Base-by-base conservation (phyloP, 352 stramenopile genomes). In the Peronospora tabacina region DNA sequence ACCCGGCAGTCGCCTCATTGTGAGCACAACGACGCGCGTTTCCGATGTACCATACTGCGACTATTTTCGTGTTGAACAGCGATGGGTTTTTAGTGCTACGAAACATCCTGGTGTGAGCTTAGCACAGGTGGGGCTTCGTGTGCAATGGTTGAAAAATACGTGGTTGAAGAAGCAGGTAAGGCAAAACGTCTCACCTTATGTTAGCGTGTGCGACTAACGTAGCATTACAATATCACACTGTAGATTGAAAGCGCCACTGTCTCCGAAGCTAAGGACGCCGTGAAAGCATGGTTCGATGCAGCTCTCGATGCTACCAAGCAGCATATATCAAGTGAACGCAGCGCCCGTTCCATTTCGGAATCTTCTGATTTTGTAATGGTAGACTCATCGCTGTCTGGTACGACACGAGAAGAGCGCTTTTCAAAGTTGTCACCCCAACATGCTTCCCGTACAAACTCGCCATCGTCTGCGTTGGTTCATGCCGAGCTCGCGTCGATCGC, bases 121-220 rank as follows among this genome's bases (percentile, higher is more conserved):
- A 28, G 34, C 67, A 11, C 75, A 88, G 52, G 77, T 87, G 7
- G 82, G 82, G 7, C 67, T 90, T 38, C 76, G 71, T 8, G 56
- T 94, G 7, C 63, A 86, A 12, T 94, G 78, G 75, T 48, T 71
- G 17, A 94, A 94, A 49, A 90, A 63, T 63, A 94, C 82, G 28
- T 91, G 82, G 78, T 58, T 94, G 15, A 94, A 90, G 68, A 89
- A 89, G 22, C 82, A 93, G 72, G 80, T 90, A 61, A 17, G 37
- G 7, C 12, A 28, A 17, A 4, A 24, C 11, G 3, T 26, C n/a
- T 22, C 2, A 10, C n/a, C 5, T 47, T 36, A 17, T 11, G 6
- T 17, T 3, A n/a, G 1, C 16, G 12, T 19, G 6, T 36, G 32
- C 37, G n/a, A 44, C 37, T n/a, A 24, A 16, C 10, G 9, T 39